Evolutionary conservation across 1,284 basidiomycete species (phyloP).

Genomic region (Ustilago bromivora): DNA sequence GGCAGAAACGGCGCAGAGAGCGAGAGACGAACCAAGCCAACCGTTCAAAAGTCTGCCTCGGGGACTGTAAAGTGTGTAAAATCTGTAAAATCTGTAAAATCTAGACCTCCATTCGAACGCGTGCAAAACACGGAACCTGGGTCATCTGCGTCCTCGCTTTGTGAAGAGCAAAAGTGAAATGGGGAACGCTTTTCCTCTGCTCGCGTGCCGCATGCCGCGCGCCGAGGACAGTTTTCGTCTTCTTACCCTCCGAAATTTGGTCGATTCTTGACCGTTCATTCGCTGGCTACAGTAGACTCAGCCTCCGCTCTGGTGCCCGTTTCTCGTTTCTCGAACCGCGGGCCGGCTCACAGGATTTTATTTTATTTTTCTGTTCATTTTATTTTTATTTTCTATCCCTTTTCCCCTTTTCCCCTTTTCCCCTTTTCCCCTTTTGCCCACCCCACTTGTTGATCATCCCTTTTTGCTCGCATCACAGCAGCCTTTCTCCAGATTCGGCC

Average conservation of each 20-base stretch:
- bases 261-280: conserved; percentile 20
- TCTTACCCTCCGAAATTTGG: conserved; percentile 12
- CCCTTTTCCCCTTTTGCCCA: conserved; percentile 6
- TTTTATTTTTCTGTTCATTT: neutral
- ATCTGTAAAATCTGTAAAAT: neutral
- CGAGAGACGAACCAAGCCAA: neutral
- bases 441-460: conserved; percentile 11
- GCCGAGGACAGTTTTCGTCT: neutral
- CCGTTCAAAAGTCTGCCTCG: conserved; percentile 13
- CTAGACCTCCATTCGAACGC: conserved; percentile 25
- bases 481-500: conserved; percentile 30
- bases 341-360: conserved; percentile 4
- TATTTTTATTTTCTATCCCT: neutral
- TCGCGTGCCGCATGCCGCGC: neutral
- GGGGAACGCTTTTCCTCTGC: neutral
- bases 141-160: conserved; percentile 34
- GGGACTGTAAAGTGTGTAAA: conserved; percentile 10
- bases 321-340: neutral
- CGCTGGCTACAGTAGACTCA: neutral
- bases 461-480: neutral
- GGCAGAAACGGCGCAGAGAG: neutral
- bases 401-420: neutral
- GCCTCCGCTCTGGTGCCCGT: neutral
- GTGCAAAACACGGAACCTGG: conserved; percentile 10
- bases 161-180: neutral